Percentiles rank a stretch among this genome's conserved stretches.
These are phyloP conservation scores for Neofusicoccum umdonicola DNA, from an alignment of 2,329 filamentous ascomycete genomes.

Conservation along the genomic window DNA sequence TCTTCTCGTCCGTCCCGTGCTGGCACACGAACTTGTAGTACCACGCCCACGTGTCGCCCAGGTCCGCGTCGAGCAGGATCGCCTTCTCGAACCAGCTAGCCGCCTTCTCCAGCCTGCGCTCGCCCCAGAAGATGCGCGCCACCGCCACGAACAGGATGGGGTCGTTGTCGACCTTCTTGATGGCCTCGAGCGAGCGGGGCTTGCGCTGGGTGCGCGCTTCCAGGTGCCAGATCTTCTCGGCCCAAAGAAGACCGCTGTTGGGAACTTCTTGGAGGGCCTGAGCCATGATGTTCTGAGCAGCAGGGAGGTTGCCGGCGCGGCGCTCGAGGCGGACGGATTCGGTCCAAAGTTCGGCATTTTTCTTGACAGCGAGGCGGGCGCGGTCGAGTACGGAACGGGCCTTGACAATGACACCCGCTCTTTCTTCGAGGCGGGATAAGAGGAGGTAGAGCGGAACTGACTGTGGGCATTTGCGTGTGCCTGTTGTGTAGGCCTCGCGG, in stretches of 20 bases:
- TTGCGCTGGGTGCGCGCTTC: constrained; percentile 91
- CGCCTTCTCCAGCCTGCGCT: constrained; percentile 88
- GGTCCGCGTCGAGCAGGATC: constrained; percentile 78
- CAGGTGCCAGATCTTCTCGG: constrained; percentile 92
- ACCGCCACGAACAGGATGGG: constrained; percentile 85
- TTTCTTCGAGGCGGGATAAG: constrained; percentile 84
- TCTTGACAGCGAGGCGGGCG: constrained; percentile 82
- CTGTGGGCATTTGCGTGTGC: constrained; percentile 80
- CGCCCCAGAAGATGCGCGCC: constrained; percentile 92
- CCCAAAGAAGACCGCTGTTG: constrained; percentile 83
- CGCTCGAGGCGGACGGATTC: constrained; percentile 93
- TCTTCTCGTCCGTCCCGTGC: constrained; percentile 94
- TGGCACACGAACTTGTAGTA: constrained; percentile 91
- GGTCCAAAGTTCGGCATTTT: constrained; percentile 80
- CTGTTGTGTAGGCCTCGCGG: constrained; percentile 82
- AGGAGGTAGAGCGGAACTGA: constrained; percentile 89
- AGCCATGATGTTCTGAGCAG: constrained; percentile 91
- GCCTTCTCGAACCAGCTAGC: constrained; percentile 98
- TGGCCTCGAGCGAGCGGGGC: constrained; percentile 84
- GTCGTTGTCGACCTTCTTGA: constrained; percentile 95
- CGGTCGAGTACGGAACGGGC: constrained; percentile 91
- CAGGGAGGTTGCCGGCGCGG: constrained; percentile 75
- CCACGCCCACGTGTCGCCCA: constrained; percentile 96
- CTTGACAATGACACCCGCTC: constrained; percentile 78
- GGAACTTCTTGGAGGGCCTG: constrained; percentile 89